Evolutionary conservation across 768 basidiomycete genomes (phyloP), one percentile per base, ranked within the genome.

Genomic region (Podaxis pistillaris): DNA sequence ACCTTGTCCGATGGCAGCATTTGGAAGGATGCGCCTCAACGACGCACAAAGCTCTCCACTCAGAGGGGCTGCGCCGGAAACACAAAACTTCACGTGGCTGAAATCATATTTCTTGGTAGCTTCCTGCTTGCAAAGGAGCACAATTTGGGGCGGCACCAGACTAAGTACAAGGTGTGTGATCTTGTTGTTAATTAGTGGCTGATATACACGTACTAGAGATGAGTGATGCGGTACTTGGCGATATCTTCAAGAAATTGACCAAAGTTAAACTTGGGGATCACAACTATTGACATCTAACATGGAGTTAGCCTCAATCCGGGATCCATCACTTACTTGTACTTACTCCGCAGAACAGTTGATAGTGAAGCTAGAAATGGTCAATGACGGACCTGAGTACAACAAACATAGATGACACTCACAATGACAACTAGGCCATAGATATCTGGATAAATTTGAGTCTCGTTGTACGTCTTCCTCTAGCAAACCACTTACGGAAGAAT

Each of bases 101-200:
- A 89, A 76, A 66, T 86, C 80, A 51, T 80, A 78, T 4, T 81
- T 72, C 67, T 78, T 80, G 57, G 75, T 74, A 3, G 74, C 78
- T n/a, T 83, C 84, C 67, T 86, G 81, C 85, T 89, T 89, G 78
- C 84, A 85, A n/a, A 89, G 71, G 15, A 88, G 74, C 9, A 89
- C 82, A 5, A 86, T 79, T 60, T 88, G 85, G 17, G 88, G 88
- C 17, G 88, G 88, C 37, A 89, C 87, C 22, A 89, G 70, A 62
- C 86, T 88, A 56, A 28, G 5, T 24, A 38, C 22, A 52, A 12
- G 15, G 52, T 33, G 51, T 58, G 36, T 47, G 26, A 50, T 30
- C 5, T n/a, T 28, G 56, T 26, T 28, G 26, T 26, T 11, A 37
- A 22, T n/a, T 19, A 33, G 17, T 12, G 13, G n/a, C 40, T 33